phyloP scores from a whole-genome alignment of 305 asterid genomes.

The Rubia peregrina region DNA sequence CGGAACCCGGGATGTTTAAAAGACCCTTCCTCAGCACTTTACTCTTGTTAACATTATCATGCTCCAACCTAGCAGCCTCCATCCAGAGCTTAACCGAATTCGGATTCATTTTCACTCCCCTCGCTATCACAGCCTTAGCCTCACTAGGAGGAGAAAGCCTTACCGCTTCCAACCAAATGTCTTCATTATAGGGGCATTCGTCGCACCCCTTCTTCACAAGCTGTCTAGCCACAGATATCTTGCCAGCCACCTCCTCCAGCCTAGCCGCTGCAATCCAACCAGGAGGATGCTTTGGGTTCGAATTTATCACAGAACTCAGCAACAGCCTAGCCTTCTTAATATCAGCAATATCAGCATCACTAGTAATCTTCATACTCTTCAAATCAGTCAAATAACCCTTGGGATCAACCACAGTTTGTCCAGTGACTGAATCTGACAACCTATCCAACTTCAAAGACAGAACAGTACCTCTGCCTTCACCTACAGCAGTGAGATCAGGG shows the following conservation, averaged over 20 bases:
- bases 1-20: conserved; percentile 68
- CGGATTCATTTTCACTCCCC: conserved; percentile 72
- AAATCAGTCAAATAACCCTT: conserved; percentile 89
- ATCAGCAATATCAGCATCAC: conserved; percentile 89
- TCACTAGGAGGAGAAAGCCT: conserved; percentile 61
- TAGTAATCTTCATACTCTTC: conserved; percentile 83
- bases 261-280: conserved; percentile 98
- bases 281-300: conserved; percentile 85
- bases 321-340: conserved; percentile 77
- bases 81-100: conserved; percentile 84
- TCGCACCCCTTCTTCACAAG: conserved; percentile 70
- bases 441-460: conserved; percentile 73
- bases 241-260: conserved; percentile 93
- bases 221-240: conserved; percentile 56
- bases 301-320: conserved; percentile 71
- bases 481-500: conserved; percentile 88
- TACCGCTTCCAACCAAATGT: conserved; percentile 87
- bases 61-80: conserved; percentile 85
- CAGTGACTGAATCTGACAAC: conserved; percentile 71
- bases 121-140: conserved; percentile 81
- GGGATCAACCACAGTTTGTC: conserved; percentile 84
- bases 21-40: conserved; percentile 76
- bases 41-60: conserved; percentile 60
- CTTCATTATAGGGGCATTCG: conserved; percentile 80
- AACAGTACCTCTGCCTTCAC: conserved; percentile 95